Evolutionary conservation across 2,329 filamentous ascomycete species (phyloP).

Genomic region (Blumeria hordei): DNA sequence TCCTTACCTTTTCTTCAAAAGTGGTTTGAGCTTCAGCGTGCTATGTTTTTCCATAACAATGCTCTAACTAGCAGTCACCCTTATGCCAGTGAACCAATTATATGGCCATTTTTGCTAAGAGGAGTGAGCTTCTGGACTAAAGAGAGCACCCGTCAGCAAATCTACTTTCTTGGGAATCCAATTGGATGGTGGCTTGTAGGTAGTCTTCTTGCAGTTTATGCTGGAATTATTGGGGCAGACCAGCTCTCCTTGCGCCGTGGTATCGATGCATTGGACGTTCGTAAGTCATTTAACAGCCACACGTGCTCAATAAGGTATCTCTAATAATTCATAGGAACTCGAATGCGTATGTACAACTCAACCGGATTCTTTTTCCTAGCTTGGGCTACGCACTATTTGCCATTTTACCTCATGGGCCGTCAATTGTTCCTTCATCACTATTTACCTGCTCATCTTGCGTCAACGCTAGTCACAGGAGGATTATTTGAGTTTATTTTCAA

Average conservation of each 20-base stretch:
- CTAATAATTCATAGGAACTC: slow-evolving; percentile 38
- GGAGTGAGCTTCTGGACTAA: slow-evolving; percentile 99
- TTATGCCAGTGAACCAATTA: slow-evolving; percentile 81
- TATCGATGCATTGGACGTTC: slow-evolving; percentile 74
- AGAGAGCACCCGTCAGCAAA: slow-evolving; percentile 81
- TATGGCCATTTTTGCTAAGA: slow-evolving; percentile 92
- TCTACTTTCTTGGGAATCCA: slow-evolving; percentile 95
- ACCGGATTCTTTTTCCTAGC: slow-evolving; percentile 98
- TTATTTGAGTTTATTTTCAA: slow-evolving; percentile 93
- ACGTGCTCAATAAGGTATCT: background rate
- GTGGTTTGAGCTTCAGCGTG: slow-evolving; percentile 86
- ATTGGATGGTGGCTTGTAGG: slow-evolving; percentile 94
- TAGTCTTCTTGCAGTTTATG: slow-evolving; percentile 78
- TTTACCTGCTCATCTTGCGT: slow-evolving; percentile 79
- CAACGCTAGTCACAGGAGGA: slow-evolving; percentile 68
- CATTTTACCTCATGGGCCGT: slow-evolving; percentile 94
- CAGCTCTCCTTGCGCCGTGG: slow-evolving; percentile 83
- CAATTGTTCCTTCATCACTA: slow-evolving; percentile 98
- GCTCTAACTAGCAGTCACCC: slow-evolving; percentile 92
- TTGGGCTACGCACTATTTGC: slow-evolving; percentile 92
- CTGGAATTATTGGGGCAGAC: slow-evolving; percentile 74
- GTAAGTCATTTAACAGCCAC: slow-evolving; percentile 30
- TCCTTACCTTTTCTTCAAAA: slow-evolving; percentile 71
- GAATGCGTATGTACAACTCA: slow-evolving; percentile 88
- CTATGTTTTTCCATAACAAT: slow-evolving; percentile 99